These are phyloP conservation scores for Sclerotiophoma versabilis DNA, from an alignment of 2,329 filamentous ascomycete genomes.

Conservation along the genomic window DNA sequence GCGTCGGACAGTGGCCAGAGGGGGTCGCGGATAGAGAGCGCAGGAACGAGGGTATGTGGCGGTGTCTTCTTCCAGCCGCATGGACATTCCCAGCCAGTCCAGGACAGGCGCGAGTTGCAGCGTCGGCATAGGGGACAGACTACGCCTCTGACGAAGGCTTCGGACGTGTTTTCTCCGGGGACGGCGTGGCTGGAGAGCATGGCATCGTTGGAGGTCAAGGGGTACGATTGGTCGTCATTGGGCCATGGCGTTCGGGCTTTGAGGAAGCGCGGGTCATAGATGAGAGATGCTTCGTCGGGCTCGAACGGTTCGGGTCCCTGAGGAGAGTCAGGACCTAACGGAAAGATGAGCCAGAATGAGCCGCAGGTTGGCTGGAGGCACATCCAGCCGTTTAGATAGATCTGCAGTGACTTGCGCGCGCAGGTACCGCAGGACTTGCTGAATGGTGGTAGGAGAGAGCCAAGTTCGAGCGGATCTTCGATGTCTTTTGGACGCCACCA, in stretches of 20 bases:
- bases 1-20: slow-evolving; percentile 45
- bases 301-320: slow-evolving; percentile 28
- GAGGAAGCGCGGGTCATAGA: slow-evolving; percentile 66
- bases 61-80: slow-evolving; percentile 59
- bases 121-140: slow-evolving; percentile 70
- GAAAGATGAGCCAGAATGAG: slow-evolving; percentile 61
- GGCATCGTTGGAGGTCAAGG: slow-evolving; percentile 34
- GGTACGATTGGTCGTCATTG: slow-evolving; percentile 48
- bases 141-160: slow-evolving; percentile 66
- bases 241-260: slow-evolving; percentile 58
- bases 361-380: slow-evolving; percentile 63
- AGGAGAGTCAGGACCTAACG: background rate
- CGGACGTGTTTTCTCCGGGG: slow-evolving; percentile 58
- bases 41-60: slow-evolving; percentile 39
- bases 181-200: slow-evolving; percentile 46
- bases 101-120: slow-evolving; percentile 67
- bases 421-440: slow-evolving; percentile 52
- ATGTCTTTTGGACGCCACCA: slow-evolving; percentile 64
- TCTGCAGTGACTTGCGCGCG: slow-evolving; percentile 38
- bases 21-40: slow-evolving; percentile 41
- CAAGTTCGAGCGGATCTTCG: slow-evolving; percentile 36
- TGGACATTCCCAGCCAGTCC: slow-evolving; percentile 68
- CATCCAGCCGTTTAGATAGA: slow-evolving; percentile 62
- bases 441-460: slow-evolving; percentile 33
- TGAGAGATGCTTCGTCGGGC: slow-evolving; percentile 48